Evolutionary conservation across 2,329 filamentous ascomycete species (phyloP).

Genomic region (Fusarium beomiforme): DNA sequence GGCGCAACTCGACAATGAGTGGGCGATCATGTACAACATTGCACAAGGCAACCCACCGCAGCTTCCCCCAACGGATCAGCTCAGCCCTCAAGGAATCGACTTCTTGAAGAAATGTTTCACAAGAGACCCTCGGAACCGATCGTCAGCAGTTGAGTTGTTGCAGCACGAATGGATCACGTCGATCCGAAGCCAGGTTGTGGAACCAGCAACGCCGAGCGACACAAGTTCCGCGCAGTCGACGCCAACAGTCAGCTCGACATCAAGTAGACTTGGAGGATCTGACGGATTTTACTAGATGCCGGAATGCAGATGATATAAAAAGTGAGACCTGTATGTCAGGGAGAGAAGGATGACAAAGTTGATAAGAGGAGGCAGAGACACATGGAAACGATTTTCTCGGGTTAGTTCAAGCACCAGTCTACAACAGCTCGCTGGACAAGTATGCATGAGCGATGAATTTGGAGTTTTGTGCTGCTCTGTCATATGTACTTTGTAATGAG

Average conservation of each 20-base stretch:
- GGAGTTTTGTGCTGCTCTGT: conserved; percentile 39
- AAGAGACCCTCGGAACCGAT: conserved; percentile 80
- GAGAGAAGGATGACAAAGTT: background rate
- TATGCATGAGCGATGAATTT: conserved; percentile 39
- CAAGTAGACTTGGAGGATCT: conserved; percentile 44
- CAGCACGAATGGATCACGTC: conserved; percentile 91
- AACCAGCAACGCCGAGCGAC: conserved; percentile 71
- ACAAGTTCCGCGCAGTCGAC: conserved; percentile 53
- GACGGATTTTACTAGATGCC: conserved; percentile 47
- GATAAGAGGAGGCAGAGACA: conserved; percentile 6
- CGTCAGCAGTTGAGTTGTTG: conserved; percentile 86
- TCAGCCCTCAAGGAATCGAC: conserved; percentile 85
- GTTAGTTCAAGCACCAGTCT: conserved; percentile 34
- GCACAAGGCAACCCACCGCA: conserved; percentile 94
- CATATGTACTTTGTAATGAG: conserved; percentile 33
- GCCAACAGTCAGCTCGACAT: conserved; percentile 44
- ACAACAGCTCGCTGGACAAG: conserved; percentile 25
- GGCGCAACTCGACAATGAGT: conserved; percentile 97
- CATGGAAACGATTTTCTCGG: conserved; percentile 14
- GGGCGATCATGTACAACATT: conserved; percentile 99
- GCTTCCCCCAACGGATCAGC: conserved; percentile 82
- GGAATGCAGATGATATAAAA: background rate
- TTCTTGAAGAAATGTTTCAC: conserved; percentile 90
- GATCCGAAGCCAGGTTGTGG: conserved; percentile 72
- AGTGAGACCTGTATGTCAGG: background rate